Evolutionary conservation across 768 basidiomycete species (phyloP).

Genomic region (Russula sp.): DNA sequence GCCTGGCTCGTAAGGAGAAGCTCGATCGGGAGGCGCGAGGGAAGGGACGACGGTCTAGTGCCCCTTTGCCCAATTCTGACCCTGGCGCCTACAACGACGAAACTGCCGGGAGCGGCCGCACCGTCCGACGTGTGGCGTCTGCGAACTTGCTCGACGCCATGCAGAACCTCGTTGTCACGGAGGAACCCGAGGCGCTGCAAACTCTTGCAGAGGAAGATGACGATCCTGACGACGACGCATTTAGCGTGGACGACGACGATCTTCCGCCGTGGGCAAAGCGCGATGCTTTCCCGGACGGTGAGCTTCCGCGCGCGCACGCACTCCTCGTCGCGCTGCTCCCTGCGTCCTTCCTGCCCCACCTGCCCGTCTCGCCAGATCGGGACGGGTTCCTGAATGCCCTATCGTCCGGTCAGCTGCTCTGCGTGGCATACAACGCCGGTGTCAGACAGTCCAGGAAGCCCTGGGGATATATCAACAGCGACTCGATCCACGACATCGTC

Average conservation of each 20-base stretch:
- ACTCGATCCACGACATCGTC: conserved; percentile 75
- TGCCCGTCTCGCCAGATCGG: conserved; percentile 32
- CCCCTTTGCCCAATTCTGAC: conserved; percentile 33
- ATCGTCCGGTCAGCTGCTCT: conserved; percentile 76
- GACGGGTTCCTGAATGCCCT: conserved; percentile 46
- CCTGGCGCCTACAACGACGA: conserved; percentile 20
- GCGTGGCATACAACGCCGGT: conserved; percentile 71
- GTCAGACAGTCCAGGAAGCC: conserved; percentile 77
- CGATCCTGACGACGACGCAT: neutral
- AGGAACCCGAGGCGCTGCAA: conserved; percentile 55
- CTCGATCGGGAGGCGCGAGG: conserved; percentile 33
- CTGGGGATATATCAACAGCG: conserved; percentile 80
- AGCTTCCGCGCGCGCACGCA: conserved; percentile 57
- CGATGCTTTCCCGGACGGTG: conserved; percentile 46
- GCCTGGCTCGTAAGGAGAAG: conserved; percentile 39
- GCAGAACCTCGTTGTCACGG: conserved; percentile 38
- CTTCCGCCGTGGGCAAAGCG: conserved; percentile 76
- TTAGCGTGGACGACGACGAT: conserved; percentile 58
- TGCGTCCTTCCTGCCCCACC: conserved; percentile 37
- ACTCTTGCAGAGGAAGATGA: conserved; percentile 41
- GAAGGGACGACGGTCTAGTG: conserved; percentile 46
- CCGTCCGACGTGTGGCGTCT: conserved; percentile 50
- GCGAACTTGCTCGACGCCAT: conserved; percentile 53
- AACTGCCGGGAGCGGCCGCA: conserved; percentile 13
- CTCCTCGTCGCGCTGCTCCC: conserved; percentile 60